Conservation (phyloP, 1,284 basidiomycete genomes). For the Leccinum solheimii region DNA sequence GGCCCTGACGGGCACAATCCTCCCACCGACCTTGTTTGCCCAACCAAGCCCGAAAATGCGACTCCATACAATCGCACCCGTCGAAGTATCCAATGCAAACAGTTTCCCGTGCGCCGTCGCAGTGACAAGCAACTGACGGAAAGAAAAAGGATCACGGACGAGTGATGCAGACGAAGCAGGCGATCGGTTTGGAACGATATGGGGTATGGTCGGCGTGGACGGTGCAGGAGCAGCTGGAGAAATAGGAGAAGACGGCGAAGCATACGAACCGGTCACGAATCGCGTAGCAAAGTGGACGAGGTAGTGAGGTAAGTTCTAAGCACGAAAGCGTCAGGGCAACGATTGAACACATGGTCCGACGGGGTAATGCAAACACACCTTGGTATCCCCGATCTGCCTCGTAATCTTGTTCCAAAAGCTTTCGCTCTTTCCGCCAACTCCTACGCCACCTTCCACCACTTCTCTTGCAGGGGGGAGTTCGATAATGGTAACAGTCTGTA, state of each 20-base stretch:
- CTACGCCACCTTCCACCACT: constrained; percentile 8
- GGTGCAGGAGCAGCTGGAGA: constrained; percentile 31
- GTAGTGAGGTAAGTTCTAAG: constrained; percentile 73
- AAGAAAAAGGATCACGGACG: constrained; percentile 81
- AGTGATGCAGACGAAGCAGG: constrained; percentile 41
- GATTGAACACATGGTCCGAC: background rate
- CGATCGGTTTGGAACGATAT: constrained; percentile 16
- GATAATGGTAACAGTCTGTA: constrained; percentile 68
- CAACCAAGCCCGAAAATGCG: constrained; percentile 66
- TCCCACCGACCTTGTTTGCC: constrained; percentile 55
- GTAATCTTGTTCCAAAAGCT: constrained; percentile 54
- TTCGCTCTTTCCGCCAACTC: constrained; percentile 36
- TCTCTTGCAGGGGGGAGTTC: constrained; percentile 67
- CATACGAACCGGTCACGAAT: constrained; percentile 72
- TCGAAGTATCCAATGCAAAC: constrained; percentile 80
- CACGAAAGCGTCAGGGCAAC: background rate
- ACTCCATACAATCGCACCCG: constrained; percentile 77
- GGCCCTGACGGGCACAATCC: constrained; percentile 57
- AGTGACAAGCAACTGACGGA: constrained; percentile 80
- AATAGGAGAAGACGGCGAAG: constrained; percentile 33
- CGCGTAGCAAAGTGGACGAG: constrained; percentile 66
- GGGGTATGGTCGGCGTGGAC: constrained; percentile 37
- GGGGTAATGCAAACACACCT: constrained; percentile 41
- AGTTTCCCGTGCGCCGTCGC: constrained; percentile 76
- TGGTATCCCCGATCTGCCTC: constrained; percentile 64